Conservation (phyloP, 169 alveolate species). For the Babesia bovis region DNA sequence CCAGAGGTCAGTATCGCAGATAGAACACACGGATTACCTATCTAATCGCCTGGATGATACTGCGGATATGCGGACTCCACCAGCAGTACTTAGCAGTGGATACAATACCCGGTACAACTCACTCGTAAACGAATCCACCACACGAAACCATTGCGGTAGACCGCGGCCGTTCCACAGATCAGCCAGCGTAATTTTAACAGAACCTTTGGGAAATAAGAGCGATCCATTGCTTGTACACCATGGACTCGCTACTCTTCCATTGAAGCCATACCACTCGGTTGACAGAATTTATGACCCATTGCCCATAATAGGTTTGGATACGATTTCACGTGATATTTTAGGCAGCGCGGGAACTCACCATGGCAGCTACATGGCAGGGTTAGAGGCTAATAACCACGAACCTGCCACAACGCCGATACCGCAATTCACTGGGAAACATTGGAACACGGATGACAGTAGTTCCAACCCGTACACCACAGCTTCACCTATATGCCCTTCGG, state of each 20-base stretch:
- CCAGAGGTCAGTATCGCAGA: not conserved
- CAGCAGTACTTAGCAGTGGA: not conserved
- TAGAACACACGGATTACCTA: not conserved
- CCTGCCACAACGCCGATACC: no score
- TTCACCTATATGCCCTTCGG: no score
- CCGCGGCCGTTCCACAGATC: not conserved
- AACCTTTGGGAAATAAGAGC: not conserved
- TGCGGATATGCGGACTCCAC: not conserved
- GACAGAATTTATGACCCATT: not conserved
- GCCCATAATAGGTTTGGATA: not conserved
- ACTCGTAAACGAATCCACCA: not conserved
- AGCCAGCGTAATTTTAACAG: not conserved
- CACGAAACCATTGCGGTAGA: not conserved
- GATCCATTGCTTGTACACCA: not conserved
- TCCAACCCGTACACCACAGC: no score
- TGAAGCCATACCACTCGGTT: not conserved
- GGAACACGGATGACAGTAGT: no score
- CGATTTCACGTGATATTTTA: not conserved
- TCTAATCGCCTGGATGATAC: not conserved
- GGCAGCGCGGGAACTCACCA: slow-evolving; percentile 13
- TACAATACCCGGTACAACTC: not conserved
- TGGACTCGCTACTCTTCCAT: not conserved
- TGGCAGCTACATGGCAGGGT: no score
- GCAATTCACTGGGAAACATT: no score
- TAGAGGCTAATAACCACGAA: no score